Base-by-base conservation (phyloP, 371 early-diverging fungal species). In the Apophysomyces variabilis region DNA sequence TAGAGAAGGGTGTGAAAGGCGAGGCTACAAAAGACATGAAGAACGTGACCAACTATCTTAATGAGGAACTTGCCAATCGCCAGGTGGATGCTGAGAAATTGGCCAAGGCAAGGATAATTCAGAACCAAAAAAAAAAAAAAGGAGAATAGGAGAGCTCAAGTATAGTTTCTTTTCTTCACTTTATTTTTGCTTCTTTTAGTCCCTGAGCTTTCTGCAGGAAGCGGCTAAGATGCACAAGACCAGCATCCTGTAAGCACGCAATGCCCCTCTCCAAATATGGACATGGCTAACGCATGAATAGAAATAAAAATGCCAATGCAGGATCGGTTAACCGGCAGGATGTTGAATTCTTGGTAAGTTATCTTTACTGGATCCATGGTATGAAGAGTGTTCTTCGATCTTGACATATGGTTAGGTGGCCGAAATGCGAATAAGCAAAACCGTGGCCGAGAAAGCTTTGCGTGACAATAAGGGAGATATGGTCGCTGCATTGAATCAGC, bases 21-120 rank as follows among this genome's bases (percentile, higher is more conserved):
- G 70, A 76, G 64, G 83, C 83, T 3, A 70, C 46, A 61, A 82
- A 82, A 57, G 83, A 82, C 60, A 79, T 82, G 79, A 65, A 72
- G 65, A 73, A 75, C 57, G 83, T 82, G 21, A 71, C 77, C 32
- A 78, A 73, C 36, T 77, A 72, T 50, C 67, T 76, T 50, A 73
- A 72, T 60, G 83, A 79, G 57, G 69, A 71, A 57, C 67, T 67
- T n/a, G 71, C 71, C 9, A 71, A 74, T 38, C 73, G 71, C 39
- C 71, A 66, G 38, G 80, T 82, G 18, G 83, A 82, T 65, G 75
- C 67, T 16, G 62, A 69, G 21, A 79, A 74, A 63, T 59, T 82
- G 13, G 73, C 70, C 38, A 75, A 79, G 73, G 83, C 78, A 67
- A 47, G 54, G 21, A 50, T 21, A 6, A 21, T 21, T 7, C 18